Evolutionary conservation across 257 asterid species (phyloP).

Genomic region (Mitragyna speciosa): DNA sequence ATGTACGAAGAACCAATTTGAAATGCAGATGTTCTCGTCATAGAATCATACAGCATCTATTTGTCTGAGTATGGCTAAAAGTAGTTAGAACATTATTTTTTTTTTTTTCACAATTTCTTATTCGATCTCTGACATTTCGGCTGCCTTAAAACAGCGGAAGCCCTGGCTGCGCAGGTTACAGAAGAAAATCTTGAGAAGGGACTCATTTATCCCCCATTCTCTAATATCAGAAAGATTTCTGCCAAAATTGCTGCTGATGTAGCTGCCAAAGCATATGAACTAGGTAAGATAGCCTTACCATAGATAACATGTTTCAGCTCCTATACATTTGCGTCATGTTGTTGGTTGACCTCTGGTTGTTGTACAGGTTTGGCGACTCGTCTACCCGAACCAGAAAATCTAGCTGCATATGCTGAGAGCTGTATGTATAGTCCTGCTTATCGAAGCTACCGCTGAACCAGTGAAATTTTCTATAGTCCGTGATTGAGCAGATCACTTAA

Average conservation of each 20-base stretch:
- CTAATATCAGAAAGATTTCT: slow-evolving; percentile 81
- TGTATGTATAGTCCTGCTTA: slow-evolving; percentile 93
- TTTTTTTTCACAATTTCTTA: neutral
- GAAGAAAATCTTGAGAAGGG: slow-evolving; percentile 77
- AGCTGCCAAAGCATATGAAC: slow-evolving; percentile 90
- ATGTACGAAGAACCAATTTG: neutral
- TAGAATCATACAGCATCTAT: neutral
- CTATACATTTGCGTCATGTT: neutral
- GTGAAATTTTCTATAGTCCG: neutral
- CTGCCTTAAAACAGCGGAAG: slow-evolving; percentile 71
- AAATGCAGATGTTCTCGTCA: neutral
- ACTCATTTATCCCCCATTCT: slow-evolving; percentile 75
- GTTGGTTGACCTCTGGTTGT: slow-evolving; percentile 10
- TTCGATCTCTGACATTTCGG: slow-evolving; percentile 2
- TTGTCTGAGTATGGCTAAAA: neutral
- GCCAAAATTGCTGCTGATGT: slow-evolving; percentile 86
- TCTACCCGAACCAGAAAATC: slow-evolving; percentile 67
- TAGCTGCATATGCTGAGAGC: slow-evolving; percentile 72
- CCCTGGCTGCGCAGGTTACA: slow-evolving; percentile 75
- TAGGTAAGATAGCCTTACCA: slow-evolving; percentile 41
- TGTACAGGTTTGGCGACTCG: slow-evolving; percentile 81
- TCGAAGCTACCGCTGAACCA: slow-evolving; percentile 64
- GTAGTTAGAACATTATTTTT: neutral
- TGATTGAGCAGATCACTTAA: slow-evolving; percentile 1
- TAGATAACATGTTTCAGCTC: neutral